Evolutionary conservation across 768 basidiomycete species (phyloP), one percentile per base, ranked within the genome.

Genomic region (Collybia nuda): DNA sequence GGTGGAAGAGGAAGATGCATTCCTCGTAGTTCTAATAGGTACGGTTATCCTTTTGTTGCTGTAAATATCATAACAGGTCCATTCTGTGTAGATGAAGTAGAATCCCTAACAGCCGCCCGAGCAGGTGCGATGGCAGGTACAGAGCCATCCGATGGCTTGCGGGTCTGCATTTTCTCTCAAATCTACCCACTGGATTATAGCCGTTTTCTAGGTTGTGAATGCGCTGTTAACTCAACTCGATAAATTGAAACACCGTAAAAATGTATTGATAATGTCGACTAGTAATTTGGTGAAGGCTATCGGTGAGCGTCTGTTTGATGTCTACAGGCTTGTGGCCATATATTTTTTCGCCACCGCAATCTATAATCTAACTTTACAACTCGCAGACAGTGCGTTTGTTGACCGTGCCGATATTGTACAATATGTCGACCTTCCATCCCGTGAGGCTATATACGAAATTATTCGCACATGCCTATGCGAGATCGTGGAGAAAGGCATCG

Each of bases 341-440:
- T n/a, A n/a, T n/a, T n/a, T n/a, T n/a, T n/a, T n/a, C n/a, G 28
- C 11, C 28, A 5, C 28, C 11, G 7, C 32, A 11, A 6, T 3
- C 12, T 11, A 32, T 11, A 11, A 32, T 32, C 12, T 11, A n/a
- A 32, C 32, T 5, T 11, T 14, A 5, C 32, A 11, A 32, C 3
- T 32, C 32, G 44, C 40, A 98, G 96, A 99, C 60, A 85, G 84
- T 44, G 97, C 96, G 3, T 98, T 98, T 64, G 85, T 98, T 42
- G 97, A 98, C 63, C 87, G 97, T 36, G 97, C 96, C 7, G 97
- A 99, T 61, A 93, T 98, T 43, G 84, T 97, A 17, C 95, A 96
- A 74, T 97, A 93, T 60, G 79, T 98, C 17, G 95, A 94, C 56
- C 77, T 93, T 6, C 97, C 97, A 1, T 86, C 94, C 5, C 81